Conservation (phyloP, 2,329 filamentous ascomycete genomes). For the Venturiaceae sp. region DNA sequence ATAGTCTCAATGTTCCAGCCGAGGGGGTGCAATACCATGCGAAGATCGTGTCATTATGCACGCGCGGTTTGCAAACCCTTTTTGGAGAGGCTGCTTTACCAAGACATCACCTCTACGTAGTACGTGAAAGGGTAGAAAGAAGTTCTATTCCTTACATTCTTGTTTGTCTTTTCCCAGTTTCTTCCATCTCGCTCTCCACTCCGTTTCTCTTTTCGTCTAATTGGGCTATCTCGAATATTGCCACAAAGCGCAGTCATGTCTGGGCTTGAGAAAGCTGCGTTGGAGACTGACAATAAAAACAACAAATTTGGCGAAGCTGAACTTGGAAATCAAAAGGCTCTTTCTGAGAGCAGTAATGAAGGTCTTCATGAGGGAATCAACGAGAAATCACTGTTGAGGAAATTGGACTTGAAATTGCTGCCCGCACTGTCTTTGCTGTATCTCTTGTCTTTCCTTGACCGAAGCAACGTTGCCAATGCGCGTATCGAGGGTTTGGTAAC, state of each 20-base stretch:
- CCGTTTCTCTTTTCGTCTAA: background rate
- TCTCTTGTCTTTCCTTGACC: slow-evolving; percentile 2
- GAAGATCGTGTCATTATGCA: background rate
- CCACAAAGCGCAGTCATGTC: background rate
- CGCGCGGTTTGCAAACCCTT: background rate
- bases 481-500: slow-evolving; percentile 2
- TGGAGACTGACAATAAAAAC: background rate
- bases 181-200: too few species aligned
- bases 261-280: background rate
- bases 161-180: background rate
- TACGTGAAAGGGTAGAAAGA: background rate
- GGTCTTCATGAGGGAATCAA: background rate
- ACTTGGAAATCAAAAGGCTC: background rate
- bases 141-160: background rate
- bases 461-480: slow-evolving; percentile 7
- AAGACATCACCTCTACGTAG: background rate
- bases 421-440: slow-evolving; percentile 4
- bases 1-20: background rate
- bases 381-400: slow-evolving; percentile 4
- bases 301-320: background rate
- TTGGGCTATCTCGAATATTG: background rate
- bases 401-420: slow-evolving; percentile 3
- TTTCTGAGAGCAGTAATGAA: background rate
- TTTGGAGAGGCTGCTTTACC: background rate
- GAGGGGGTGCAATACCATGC: background rate